A percentile compares a stretch with the other conserved stretches of the same genome.
Evolutionary conservation across 306 rosid species (phyloP).

Genomic region (Cicer chorassanicum): DNA sequence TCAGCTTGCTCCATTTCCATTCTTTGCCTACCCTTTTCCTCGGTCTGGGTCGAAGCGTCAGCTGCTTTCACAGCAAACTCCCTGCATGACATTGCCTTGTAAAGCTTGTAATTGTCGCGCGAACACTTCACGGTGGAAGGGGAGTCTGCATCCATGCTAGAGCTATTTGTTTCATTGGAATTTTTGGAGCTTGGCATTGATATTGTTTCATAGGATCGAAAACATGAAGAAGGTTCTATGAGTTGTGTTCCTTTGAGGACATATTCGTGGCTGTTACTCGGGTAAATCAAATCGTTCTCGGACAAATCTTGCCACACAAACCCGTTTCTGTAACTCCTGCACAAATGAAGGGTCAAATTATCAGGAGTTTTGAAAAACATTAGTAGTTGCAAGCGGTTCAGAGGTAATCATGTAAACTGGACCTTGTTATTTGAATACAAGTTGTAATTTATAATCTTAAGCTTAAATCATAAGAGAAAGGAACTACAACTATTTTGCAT

Average conservation of each 20-base stretch:
- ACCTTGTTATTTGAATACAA: no score
- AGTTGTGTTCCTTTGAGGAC: conserved; percentile 64
- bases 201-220: conserved; percentile 53
- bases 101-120: conserved; percentile 42
- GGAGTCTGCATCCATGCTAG: conserved; percentile 45
- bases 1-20: conserved; percentile 42
- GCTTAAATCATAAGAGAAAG: no score
- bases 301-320: conserved; percentile 78
- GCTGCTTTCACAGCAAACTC: conserved; percentile 48
- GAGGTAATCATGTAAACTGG: no score
- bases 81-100: conserved; percentile 44
- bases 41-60: conserved; percentile 63
- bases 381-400: conserved; percentile 14
- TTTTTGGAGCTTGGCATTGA: conserved; percentile 55
- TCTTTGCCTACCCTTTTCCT: conserved; percentile 46
- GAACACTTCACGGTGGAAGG: conserved; percentile 45
- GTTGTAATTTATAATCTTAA: no score
- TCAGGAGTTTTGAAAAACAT: not conserved
- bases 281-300: conserved; percentile 63
- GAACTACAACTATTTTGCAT: no score
- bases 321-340: conserved; percentile 64
- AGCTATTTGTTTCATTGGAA: conserved; percentile 55
- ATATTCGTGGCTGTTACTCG: conserved; percentile 66
- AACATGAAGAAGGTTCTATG: conserved; percentile 50
- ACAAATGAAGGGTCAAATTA: not conserved